A percentile compares a stretch with the other conserved stretches of the same genome.
Evolutionary conservation across 2,329 filamentous ascomycete species (phyloP).

Genomic region (Phaeoacremonium minimum): DNA sequence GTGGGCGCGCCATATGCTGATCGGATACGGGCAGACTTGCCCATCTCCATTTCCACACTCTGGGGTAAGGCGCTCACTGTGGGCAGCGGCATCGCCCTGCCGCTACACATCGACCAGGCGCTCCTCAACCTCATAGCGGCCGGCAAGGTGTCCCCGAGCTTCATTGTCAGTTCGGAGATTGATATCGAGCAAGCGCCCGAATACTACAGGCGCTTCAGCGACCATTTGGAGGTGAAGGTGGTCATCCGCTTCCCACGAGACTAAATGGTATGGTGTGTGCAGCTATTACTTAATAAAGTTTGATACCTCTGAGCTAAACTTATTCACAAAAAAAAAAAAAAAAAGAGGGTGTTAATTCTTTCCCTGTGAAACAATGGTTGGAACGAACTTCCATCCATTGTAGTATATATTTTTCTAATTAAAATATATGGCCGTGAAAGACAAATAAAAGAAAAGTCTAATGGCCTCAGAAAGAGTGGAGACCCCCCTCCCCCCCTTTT

Average conservation of each 20-base stretch:
- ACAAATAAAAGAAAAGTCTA: too few relatives aligned
- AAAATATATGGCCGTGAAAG: too few relatives aligned
- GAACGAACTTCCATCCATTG: too few relatives aligned
- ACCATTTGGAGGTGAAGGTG: constrained; percentile 4
- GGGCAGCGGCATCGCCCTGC: neutral
- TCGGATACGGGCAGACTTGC: neutral
- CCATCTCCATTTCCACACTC: neutral
- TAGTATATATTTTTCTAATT: too few relatives aligned
- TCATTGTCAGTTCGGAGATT: constrained; percentile 43
- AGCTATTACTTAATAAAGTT: too few relatives aligned
- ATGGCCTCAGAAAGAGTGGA: too few relatives aligned
- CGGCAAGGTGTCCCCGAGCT: constrained; percentile 61
- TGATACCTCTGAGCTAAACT: too few relatives aligned
- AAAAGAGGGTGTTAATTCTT: too few relatives aligned
- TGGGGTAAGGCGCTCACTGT: neutral
- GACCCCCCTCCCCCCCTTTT: too few relatives aligned
- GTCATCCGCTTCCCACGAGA: constrained; percentile 3
- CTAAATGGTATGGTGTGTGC: too few relatives aligned
- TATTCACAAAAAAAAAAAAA: too few relatives aligned
- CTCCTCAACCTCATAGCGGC: constrained; percentile 54
- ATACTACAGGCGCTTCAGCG: constrained; percentile 1
- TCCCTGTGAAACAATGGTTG: too few relatives aligned
- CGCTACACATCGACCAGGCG: neutral
- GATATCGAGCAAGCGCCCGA: constrained; percentile 3
- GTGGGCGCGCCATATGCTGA: neutral